A percentile compares a stretch with the other conserved stretches of the same genome.
Conservation (phyloP, 805 yeast species). For the Schwanniomyces occidentalis region DNA sequence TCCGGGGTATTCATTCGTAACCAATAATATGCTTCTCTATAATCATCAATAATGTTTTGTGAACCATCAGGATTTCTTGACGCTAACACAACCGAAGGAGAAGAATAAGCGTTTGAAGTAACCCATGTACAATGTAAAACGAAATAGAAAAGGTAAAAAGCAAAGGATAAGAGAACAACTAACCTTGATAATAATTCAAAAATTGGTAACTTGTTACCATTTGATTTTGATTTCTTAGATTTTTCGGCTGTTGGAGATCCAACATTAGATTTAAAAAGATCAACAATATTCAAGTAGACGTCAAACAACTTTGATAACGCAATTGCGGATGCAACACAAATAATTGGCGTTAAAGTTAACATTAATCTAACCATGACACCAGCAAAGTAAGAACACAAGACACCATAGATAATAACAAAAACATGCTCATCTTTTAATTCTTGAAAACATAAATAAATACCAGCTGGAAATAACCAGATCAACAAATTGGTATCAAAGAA, state of each 20-base stretch:
- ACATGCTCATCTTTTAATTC: constrained; percentile 91
- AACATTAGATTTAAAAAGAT: constrained; percentile 24
- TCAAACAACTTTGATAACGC: constrained; percentile 85
- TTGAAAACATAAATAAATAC: constrained; percentile 86
- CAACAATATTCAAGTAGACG: constrained; percentile 69
- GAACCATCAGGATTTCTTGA: constrained; percentile 84
- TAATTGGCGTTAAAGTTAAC: constrained; percentile 94
- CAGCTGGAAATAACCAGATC: constrained; percentile 98
- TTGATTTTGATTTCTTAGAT: constrained; percentile 9
- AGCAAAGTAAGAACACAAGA: constrained; percentile 94
- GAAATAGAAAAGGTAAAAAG: constrained; percentile 73
- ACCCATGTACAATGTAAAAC: constrained; percentile 98
- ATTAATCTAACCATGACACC: constrained; percentile 99
- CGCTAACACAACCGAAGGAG: constrained; percentile 95
- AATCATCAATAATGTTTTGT: constrained; percentile 85
- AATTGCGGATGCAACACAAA: constrained; percentile 90
- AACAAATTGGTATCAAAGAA: constrained; percentile 90
- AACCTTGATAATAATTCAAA: constrained; percentile 50
- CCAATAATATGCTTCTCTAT: constrained; percentile 99
- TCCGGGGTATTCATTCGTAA: constrained; percentile 95
- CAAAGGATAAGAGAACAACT: constrained; percentile 65
- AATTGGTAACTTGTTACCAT: constrained; percentile 20
- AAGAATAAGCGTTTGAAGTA: constrained; percentile 90
- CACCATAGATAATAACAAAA: constrained; percentile 86
- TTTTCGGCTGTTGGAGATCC: constrained; percentile 10